A percentile compares a stretch with the other conserved stretches of the same genome.
phyloP scores from a whole-genome alignment of 1,284 basidiomycete species.

The Athelia psychrophila region DNA sequence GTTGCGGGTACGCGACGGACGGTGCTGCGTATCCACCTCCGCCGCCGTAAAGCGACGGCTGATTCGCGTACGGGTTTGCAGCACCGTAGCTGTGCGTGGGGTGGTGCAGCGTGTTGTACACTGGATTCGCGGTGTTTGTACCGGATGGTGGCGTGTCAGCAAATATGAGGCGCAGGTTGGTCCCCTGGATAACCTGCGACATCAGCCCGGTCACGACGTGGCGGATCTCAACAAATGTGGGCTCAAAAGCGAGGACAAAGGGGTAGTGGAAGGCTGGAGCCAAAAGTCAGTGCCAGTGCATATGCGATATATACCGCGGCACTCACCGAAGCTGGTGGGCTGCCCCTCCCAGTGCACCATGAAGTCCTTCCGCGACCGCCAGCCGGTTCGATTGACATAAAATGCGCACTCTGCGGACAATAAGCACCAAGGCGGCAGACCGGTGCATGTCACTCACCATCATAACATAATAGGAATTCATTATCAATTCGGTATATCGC shows the following conservation, averaged over 20 bases:
- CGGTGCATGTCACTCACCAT: slow-evolving; percentile 57
- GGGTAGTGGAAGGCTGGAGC: slow-evolving; percentile 89
- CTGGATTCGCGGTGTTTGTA: slow-evolving; percentile 39
- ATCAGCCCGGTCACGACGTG: slow-evolving; percentile 93
- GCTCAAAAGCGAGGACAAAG: slow-evolving; percentile 96
- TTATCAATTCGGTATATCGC: slow-evolving; percentile 97
- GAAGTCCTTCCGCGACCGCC: slow-evolving; percentile 88
- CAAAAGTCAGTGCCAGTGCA: not conserved
- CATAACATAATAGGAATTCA: slow-evolving; percentile 97
- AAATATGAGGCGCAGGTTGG: slow-evolving; percentile 86
- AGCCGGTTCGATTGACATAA: slow-evolving; percentile 97
- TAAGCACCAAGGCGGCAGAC: slow-evolving; percentile 6
- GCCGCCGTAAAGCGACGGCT: slow-evolving; percentile 24
- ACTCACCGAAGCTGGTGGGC: slow-evolving; percentile 90
- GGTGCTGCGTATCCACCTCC: slow-evolving; percentile 39
- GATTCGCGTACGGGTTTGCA: slow-evolving; percentile 19
- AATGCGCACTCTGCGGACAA: slow-evolving; percentile 86
- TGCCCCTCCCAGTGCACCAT: slow-evolving; percentile 97
- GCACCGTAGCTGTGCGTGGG: slow-evolving; percentile 27
- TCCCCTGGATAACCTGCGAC: slow-evolving; percentile 94
- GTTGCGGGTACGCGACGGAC: slow-evolving; percentile 35
- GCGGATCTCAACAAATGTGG: slow-evolving; percentile 94
- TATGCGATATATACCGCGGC: not conserved
- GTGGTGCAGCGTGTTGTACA: slow-evolving; percentile 30
- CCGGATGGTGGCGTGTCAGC: slow-evolving; percentile 93